Evolutionary conservation across 257 asterid species (phyloP), one percentile per base, ranked within the genome.

Genomic region (Nicotiana undulata): DNA sequence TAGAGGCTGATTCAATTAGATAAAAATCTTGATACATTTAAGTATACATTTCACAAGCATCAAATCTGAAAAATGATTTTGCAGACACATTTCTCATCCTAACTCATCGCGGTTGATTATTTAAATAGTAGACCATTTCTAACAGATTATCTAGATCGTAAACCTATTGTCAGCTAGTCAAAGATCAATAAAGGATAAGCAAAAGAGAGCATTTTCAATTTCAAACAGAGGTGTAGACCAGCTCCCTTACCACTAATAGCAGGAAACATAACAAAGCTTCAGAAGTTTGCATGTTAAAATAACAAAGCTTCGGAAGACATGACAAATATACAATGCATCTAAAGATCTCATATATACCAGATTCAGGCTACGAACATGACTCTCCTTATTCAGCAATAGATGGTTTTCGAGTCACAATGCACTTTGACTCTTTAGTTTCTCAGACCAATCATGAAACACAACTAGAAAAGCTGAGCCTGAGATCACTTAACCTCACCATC

Each of bases 401-500:
- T 24, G 34, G 61, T 24, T n/a, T 44, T 72, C 56, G 24, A 24
- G 61, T 72, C 61, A 49, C 40, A 68, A 51, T n/a, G n/a, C 46
- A 40, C 76, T 37, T 20, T 4, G 2, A 68, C 61, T 72, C 60
- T 37, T 31, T 10, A 76, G 67, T 75, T 29, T 20, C 49, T 53
- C 66, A 53, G 29, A 28, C 31, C 52, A 12, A n/a, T 11, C 68
- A 60, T 2, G 80, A 32, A 77, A 24, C 11, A 51, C 18, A 24
- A 46, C 63, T 40, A 61, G 59, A 61, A 17, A 79, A 75, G 31
- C 6, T 53, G 32, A 40, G 28, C 17, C 29, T 6, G 66, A 12
- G 66, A 12, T 26, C 51, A 29, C 79, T 84, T 80, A 88, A 66
- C 86, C 87, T 64, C 92, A 92, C 98, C 98, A 91, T 80, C 89